A percentile compares a stretch with the other conserved stretches of the same genome.
Evolutionary conservation across 2,329 filamentous ascomycete genomes (phyloP).

Genomic region (Fusarium compactum): DNA sequence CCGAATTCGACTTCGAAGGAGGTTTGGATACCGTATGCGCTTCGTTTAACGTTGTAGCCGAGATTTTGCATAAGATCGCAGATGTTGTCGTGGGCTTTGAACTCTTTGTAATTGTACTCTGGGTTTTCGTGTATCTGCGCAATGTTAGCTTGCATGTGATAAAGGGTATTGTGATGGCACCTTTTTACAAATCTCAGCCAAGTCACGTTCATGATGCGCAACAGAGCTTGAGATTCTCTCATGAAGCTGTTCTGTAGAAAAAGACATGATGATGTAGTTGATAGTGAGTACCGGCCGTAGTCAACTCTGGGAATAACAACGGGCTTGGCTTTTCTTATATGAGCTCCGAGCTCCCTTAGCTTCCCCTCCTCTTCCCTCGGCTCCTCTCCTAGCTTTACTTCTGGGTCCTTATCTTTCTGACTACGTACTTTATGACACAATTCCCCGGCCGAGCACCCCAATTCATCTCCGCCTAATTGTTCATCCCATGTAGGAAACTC

Average conservation of each 20-base stretch:
- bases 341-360: not conserved
- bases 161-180: not conserved
- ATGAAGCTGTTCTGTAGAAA: slow-evolving; percentile 3
- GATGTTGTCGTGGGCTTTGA: slow-evolving; percentile 28
- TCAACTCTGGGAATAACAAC: not conserved
- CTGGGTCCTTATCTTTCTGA: not conserved
- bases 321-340: slow-evolving; percentile 20
- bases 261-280: slow-evolving; percentile 6
- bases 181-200: slow-evolving; percentile 33
- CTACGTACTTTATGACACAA: not conserved
- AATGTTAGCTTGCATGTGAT: not conserved
- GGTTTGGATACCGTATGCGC: slow-evolving; percentile 22
- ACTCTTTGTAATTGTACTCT: slow-evolving; percentile 27
- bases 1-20: slow-evolving; percentile 33
- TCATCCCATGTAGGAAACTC: not conserved
- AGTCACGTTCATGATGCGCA: slow-evolving; percentile 19
- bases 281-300: not conserved
- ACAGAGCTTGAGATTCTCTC: slow-evolving; percentile 28
- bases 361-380: not conserved
- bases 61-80: slow-evolving; percentile 17
- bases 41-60: slow-evolving; percentile 19
- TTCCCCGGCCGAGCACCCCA: not conserved
- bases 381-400: too few relatives aligned
- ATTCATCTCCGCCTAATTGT: not conserved
- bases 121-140: slow-evolving; percentile 32